Evolutionary conservation across 768 basidiomycete genomes (phyloP), one percentile per base, ranked within the genome.

Genomic region (Stropharia rugosoannulata): DNA sequence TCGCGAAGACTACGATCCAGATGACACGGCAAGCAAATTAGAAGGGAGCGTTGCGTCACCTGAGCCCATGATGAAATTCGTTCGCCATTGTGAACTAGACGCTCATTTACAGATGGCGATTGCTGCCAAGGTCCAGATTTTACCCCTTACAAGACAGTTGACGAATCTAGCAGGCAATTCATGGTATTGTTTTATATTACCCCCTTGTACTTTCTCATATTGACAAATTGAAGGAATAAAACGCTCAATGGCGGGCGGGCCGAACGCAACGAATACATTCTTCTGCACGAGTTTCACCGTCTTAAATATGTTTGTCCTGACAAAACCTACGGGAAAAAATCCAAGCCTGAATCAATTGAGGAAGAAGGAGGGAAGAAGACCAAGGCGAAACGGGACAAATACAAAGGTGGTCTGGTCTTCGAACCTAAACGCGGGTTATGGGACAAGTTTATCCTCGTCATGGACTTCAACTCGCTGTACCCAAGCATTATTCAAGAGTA

Each of bases 381-480:
- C 29, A 92, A 92, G 64, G 75, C 77, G 41, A 92, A 88, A 66
- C 84, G 86, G 49, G 96, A 98, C 73, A 98, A 98, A 73, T 99
- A 93, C 77, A 97, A 98, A 73, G 97, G 97, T 69, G 97, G 97
- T 71, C 80, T 98, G 50, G 97, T 99, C 16, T 95, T 99, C 60
- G 93, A 97, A 56, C 97, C 97, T 2, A 95, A 97, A 74, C 80
- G 92, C 51, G 93, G 95, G 10, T 76, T 99, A 39, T 98, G 93
- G 92, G 97, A 98, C 76, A 95, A 87, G 64, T 97, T 80, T 67
- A 90, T 98, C 71, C 81, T 99, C 15, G 97, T 99, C 71, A 99
- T 99, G 97, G 97, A 99, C 71, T 99, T 98, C 86, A 99, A 99
- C 73, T 97, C 95, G 58, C 79, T 99, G 54, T 99, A 99, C 68